Evolutionary conservation across 2,329 filamentous ascomycete species (phyloP), one percentile per base, ranked within the genome.

Genomic region (Exophiala phaeomuriformis): DNA sequence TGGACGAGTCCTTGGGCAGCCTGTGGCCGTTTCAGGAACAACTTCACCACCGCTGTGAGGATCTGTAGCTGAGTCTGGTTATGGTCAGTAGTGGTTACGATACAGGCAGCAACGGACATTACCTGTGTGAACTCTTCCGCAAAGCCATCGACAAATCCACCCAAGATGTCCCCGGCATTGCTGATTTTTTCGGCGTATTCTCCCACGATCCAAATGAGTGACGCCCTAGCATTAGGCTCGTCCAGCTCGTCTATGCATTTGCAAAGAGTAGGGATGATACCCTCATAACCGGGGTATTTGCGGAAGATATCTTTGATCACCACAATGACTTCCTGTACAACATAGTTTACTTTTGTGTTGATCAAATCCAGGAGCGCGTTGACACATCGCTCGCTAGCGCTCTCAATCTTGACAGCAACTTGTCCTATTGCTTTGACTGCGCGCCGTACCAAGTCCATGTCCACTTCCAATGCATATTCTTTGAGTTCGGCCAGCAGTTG

Each of bases 121-220:
- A 88, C 86, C 77, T 94, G 91, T 49, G 90, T 93, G 67, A 96
- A 97, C 69, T 98, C 93, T 68, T 97, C 93, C 69, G 87, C 86
- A 69, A 98, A 97, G 0, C 84, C 85, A 52, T 97, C 93, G 8
- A 96, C 91, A 66, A 98, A 98, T 12, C 86, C 84, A 49, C 83
- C 79, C 55, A 98, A 72, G 58, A 98, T 97, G 63, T 97, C 89
- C 60, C 90, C 90, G n/a, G 93, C 93, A 64, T 98, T 97, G 73
- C 82, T 95, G 66, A 98, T 98, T 77, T 98, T 98, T 75, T 98
- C 93, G 0, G 93, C 93, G 68, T 98, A 98, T 69, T 98, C 93
- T 63, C 93, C 93, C 4, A 98, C 91, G 62, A 98, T 97, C 93
- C 93, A 98, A 65, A 98, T 97, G 55, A 98, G 75, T 27, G 91